phyloP scores from a whole-genome alignment of 495 filamentous ascomycete species.

The Aspergillus campestris region DNA sequence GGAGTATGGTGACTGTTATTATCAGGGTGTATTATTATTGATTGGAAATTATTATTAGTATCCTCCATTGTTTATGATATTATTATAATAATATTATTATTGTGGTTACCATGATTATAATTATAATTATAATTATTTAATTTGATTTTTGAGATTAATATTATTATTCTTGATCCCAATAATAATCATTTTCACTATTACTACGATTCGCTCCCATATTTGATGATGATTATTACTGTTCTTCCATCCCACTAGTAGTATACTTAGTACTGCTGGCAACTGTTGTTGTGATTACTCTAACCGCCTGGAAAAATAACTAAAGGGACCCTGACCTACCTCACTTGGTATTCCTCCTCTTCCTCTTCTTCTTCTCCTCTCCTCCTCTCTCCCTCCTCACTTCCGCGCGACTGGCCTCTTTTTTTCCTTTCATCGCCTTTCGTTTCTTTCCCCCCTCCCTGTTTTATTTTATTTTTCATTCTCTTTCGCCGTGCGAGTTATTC shows the following conservation, averaged over 20 bases:
- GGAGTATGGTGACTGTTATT: conserved; percentile 1
- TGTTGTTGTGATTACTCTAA: not conserved
- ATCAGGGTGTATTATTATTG: not conserved
- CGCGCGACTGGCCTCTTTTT: conserved; percentile 13
- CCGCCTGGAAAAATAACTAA: conserved; percentile 3
- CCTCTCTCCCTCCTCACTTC: conserved; percentile 3
- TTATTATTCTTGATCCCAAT: conserved; percentile 7
- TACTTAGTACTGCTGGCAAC: not conserved
- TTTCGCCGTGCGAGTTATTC: conserved; percentile 35
- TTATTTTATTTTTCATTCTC: conserved; percentile 17
- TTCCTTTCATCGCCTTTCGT: conserved; percentile 10
- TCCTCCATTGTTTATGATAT: not conserved
- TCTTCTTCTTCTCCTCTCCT: conserved; percentile 8
- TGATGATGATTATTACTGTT: conserved; percentile 11
- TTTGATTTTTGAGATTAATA: conserved; percentile 10
- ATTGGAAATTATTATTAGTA: conserved; percentile 4
- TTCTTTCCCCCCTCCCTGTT: conserved; percentile 23
- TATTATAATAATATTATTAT: conserved; percentile 6
- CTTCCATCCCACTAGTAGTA: not conserved
- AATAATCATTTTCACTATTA: conserved; percentile 12
- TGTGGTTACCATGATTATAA: conserved; percentile 1
- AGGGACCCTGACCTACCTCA: not conserved
- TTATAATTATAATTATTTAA: conserved; percentile 7
- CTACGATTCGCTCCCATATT: conserved; percentile 2
- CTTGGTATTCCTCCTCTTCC: not conserved